Evolutionary conservation across 352 stramenopile genomes (phyloP).

Genomic region (Detonula confervacea): DNA sequence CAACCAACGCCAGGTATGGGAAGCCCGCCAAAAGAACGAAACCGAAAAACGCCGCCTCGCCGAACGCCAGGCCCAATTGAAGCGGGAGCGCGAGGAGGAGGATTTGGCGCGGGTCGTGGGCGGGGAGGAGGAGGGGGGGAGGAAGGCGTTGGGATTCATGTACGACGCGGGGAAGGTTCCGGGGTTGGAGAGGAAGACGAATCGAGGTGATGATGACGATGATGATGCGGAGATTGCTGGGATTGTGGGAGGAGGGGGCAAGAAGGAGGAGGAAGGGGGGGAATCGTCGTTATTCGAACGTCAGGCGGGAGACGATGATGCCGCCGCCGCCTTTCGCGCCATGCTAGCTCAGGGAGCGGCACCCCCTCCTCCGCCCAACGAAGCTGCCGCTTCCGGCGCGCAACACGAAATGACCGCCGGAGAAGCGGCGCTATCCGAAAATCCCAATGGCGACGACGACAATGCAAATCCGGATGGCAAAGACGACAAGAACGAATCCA

Average conservation of each 20-base stretch:
- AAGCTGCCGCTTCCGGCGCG: too few relatives aligned
- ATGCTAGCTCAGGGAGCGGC: slow-evolving; percentile 59
- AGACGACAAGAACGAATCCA: slow-evolving; percentile 12
- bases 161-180: slow-evolving; percentile 68
- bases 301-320: slow-evolving; percentile 75
- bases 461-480: slow-evolving; percentile 10
- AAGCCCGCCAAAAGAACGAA: slow-evolving; percentile 69
- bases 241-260: background rate
- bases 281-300: slow-evolving; percentile 43
- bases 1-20: slow-evolving; percentile 77
- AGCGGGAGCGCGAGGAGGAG: slow-evolving; percentile 77
- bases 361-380: background rate
- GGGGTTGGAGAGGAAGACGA: slow-evolving; percentile 58
- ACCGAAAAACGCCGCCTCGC: slow-evolving; percentile 54
- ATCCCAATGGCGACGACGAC: slow-evolving; percentile 22
- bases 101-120: slow-evolving; percentile 64
- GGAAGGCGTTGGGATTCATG: slow-evolving; percentile 75
- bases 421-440: slow-evolving; percentile 19
- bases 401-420: background rate
- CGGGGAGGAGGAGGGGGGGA: slow-evolving; percentile 59
- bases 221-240: background rate
- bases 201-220: background rate
- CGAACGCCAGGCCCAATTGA: slow-evolving; percentile 69
- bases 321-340: slow-evolving; percentile 73
- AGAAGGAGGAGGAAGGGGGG: background rate